Base-by-base conservation (phyloP, 495 filamentous ascomycete genomes). In the Penicillium arizonense region DNA sequence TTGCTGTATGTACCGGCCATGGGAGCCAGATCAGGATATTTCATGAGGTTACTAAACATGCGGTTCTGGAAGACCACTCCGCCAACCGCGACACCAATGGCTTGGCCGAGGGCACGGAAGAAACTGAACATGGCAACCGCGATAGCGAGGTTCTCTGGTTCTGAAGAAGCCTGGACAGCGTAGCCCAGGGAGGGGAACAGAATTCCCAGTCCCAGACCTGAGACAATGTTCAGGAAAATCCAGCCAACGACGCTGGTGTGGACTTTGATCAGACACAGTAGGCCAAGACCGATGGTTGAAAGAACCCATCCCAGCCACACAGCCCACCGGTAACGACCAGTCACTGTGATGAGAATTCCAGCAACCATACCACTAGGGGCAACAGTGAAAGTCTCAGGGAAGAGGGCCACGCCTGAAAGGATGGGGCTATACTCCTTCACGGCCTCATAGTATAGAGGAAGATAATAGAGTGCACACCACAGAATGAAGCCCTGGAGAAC, bases 41-140 rank as follows among this genome's bases (percentile, higher is more conserved):
- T 55, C 5, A 60, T 34, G 1, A 87, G 50, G 26, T 81, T 79
- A 1, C 44, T 37, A 18, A 68, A 67, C 70, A 87, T 79, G 30
- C 72, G 72, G 39, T 85, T 86, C 61, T 86, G 81, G 64, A 87
- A 88, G 5, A 82, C 70, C 4, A 77, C 77, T 11, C 80, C 79
- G 4, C 81, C 82, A 20, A 84, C 65, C 4, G 81, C 81, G 18
- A 84, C 75, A 3, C 82, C 81, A 14, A 85, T 49, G 0, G 74
- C 71, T 40, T 82, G 79, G 28, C 82, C 82, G 24, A 81, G 59
- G 3, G 76, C 72, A 10, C 82, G 79, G 57, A 82, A 73, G 67
- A 85, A 83, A 13, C 73, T 74, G 45, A 79, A 78, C 69, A 82
- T 79, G n/a, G 70, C 77, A 0, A 77, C 73, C 0, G 79, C 79